A percentile compares a stretch with the other conserved stretches of the same genome.
Evolutionary conservation across 2,329 filamentous ascomycete species (phyloP).

Genomic region (Penicillium hordei): DNA sequence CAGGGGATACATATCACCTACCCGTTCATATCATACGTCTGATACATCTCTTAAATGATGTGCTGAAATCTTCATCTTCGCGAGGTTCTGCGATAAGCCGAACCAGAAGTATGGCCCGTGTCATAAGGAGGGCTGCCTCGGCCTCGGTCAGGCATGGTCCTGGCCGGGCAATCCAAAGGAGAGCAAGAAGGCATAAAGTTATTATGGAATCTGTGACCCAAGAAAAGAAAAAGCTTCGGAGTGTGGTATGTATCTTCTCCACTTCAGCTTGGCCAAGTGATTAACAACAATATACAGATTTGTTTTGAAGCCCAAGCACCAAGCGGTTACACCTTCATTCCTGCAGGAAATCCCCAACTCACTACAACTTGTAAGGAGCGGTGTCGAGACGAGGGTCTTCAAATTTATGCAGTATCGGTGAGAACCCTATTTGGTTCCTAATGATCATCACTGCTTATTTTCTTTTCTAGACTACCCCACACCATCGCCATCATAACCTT

Average conservation of each 20-base stretch:
- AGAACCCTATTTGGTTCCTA: slow-evolving; percentile 32
- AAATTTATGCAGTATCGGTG: slow-evolving; percentile 62
- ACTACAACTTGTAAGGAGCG: slow-evolving; percentile 61
- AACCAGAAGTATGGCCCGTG: slow-evolving; percentile 38
- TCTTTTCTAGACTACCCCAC: slow-evolving; percentile 48
- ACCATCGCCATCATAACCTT: slow-evolving; percentile 52
- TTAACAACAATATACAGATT: slow-evolving; percentile 48
- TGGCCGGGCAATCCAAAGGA: slow-evolving; percentile 34
- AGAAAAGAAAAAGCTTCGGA: slow-evolving; percentile 60
- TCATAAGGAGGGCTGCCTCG: slow-evolving; percentile 37
- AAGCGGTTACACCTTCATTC: slow-evolving; percentile 61
- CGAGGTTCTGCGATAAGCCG: slow-evolving; percentile 22
- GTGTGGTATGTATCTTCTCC: slow-evolving; percentile 44
- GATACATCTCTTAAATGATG: slow-evolving; percentile 11
- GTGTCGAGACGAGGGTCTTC: slow-evolving; percentile 54
- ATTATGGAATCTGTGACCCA: slow-evolving; percentile 59
- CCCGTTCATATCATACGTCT: background rate
- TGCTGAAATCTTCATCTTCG: slow-evolving; percentile 18
- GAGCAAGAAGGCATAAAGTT: slow-evolving; percentile 54
- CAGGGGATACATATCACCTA: background rate
- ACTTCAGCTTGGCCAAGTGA: slow-evolving; percentile 12
- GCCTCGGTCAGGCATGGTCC: slow-evolving; percentile 36
- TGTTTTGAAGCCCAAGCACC: slow-evolving; percentile 57
- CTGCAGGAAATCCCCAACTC: slow-evolving; percentile 59
- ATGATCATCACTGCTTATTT: slow-evolving; percentile 19